Evolutionary conservation across 2,329 filamentous ascomycete species (phyloP), one percentile per base, ranked within the genome.

Genomic region (Talaromyces rugulosus): DNA sequence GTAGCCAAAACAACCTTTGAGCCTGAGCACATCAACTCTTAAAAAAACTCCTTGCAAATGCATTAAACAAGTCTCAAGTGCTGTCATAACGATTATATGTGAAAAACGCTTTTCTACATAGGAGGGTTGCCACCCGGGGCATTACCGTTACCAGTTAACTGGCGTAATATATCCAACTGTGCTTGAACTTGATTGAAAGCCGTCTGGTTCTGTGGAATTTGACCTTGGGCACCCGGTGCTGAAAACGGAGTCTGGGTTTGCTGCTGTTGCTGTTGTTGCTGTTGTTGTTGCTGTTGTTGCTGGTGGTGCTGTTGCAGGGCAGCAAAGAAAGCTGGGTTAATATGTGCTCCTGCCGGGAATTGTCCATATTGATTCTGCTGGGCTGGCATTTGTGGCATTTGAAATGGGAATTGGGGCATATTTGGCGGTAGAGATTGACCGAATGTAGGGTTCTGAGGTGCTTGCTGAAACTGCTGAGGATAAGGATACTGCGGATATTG

Each of bases 241-340:
- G 36, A 31, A 28, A 30, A 27, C 44, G 44, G 27, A 30, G 50
- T n/a, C 36, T 54, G 56, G 28, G 36, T 30, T 23, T 34, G 55
- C 14, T 51, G 34, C 50, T 62, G 60, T 3, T 71, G 70, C 56
- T 72, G 67, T 34, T 62, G 60, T 3, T 71, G 70, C 56, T 72
- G 67, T 34, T 69, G 69, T 30, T 70, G 65, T 56, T 71, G 70
- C 56, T 72, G 69, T 44, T 72, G 70, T 31, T 74, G 75, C 63
- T 78, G 77, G 57, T 77, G 75, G 59, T 78, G 77, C 50, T 79
- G 75, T 61, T 81, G 80, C 47, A 78, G 59, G 23, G 71, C 70
- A 65, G 82, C 80, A 62, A 87, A 78, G 69, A 88, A 83, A 1
- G 82, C 80, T 3, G 85, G 85, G 65, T 86, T 87, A 63, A 86